Percentiles rank a stretch among this genome's conserved stretches.
Conservation (phyloP, 352 stramenopile species). For the Phytophthora aleatoria region DNA sequence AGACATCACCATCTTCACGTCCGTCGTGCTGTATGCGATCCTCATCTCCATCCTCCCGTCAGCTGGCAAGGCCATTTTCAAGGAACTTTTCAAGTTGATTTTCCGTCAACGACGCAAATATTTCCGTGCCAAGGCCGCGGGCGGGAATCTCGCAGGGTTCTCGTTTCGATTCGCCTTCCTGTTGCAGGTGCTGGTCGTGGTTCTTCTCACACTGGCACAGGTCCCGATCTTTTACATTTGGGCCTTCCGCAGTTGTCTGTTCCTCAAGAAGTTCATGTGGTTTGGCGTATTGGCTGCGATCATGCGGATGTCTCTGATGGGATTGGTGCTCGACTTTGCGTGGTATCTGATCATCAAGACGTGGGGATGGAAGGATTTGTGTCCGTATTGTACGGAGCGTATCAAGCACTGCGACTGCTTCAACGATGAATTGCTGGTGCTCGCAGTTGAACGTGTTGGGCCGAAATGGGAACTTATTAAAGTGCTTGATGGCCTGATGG, state of each 20-base stretch:
- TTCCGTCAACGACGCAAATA: conserved; percentile 74
- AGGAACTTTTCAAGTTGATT: conserved; percentile 80
- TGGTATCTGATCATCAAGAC: conserved; percentile 67
- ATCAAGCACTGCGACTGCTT: conserved; percentile 72
- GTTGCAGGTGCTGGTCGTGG: conserved; percentile 53
- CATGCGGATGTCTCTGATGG: conserved; percentile 61
- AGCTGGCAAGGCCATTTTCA: conserved; percentile 70
- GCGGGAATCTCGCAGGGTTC: conserved; percentile 50
- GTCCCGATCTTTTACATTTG: conserved; percentile 73
- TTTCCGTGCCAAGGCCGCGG: conserved; percentile 52
- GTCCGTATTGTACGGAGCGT: conserved; percentile 68
- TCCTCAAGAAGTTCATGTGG: conserved; percentile 71
- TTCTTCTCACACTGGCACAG: conserved; percentile 57
- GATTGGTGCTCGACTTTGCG: conserved; percentile 47
- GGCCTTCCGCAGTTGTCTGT: conserved; percentile 61
- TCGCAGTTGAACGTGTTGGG: conserved; percentile 59
- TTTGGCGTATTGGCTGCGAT: conserved; percentile 61
- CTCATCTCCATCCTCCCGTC: conserved; percentile 57
- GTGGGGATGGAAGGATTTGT: conserved; percentile 65
- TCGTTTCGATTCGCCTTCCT: conserved; percentile 67
- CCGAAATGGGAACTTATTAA: conserved; percentile 71
- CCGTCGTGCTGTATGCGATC: conserved; percentile 57
- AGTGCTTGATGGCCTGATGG: conserved; percentile 57
- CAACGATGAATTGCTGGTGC: conserved; percentile 67
- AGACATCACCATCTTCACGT: conserved; percentile 43